Evolutionary conservation across 148 eudicot species (phyloP).

Genomic region (Talinum fruticosum): DNA sequence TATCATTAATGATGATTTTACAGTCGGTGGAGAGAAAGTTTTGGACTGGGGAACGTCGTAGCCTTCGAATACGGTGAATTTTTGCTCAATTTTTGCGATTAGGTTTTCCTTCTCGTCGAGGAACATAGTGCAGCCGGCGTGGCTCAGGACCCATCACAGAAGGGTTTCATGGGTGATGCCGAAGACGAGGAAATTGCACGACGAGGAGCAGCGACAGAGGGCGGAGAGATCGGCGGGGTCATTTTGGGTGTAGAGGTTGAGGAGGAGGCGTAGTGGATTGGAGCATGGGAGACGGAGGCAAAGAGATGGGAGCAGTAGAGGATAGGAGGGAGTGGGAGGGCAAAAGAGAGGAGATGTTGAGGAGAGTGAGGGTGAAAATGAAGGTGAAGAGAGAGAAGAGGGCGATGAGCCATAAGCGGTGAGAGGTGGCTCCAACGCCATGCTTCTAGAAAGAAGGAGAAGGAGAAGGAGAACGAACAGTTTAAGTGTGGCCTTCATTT

Average conservation of each 20-base stretch:
- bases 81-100: slow-evolving; percentile 40
- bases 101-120: slow-evolving; percentile 61
- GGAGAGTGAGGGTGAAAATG: slow-evolving; percentile 40
- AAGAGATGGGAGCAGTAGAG: slow-evolving; percentile 19
- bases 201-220: slow-evolving; percentile 37
- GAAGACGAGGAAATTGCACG: slow-evolving; percentile 64
- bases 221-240: slow-evolving; percentile 49
- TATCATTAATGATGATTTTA: slow-evolving; percentile 60
- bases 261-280: slow-evolving; percentile 67
- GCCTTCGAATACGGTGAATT: slow-evolving; percentile 57
- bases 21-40: slow-evolving; percentile 82
- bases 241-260: slow-evolving; percentile 35
- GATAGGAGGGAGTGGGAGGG: slow-evolving; percentile 22
- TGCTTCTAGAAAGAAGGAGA: slow-evolving; percentile 49
- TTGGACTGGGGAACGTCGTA: slow-evolving; percentile 78
- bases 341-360: slow-evolving; percentile 22
- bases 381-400: slow-evolving; percentile 40
- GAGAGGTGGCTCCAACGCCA: background rate
- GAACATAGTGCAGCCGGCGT: slow-evolving; percentile 60
- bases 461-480: slow-evolving; percentile 70
- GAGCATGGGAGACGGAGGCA: slow-evolving; percentile 44
- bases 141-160: slow-evolving; percentile 66
- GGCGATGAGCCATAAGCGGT: slow-evolving; percentile 40
- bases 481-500: slow-evolving; percentile 56
- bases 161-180: slow-evolving; percentile 88